Evolutionary conservation across 768 basidiomycete species (phyloP), one percentile per base, ranked within the genome.

Genomic region (Gymnopilus junonius): DNA sequence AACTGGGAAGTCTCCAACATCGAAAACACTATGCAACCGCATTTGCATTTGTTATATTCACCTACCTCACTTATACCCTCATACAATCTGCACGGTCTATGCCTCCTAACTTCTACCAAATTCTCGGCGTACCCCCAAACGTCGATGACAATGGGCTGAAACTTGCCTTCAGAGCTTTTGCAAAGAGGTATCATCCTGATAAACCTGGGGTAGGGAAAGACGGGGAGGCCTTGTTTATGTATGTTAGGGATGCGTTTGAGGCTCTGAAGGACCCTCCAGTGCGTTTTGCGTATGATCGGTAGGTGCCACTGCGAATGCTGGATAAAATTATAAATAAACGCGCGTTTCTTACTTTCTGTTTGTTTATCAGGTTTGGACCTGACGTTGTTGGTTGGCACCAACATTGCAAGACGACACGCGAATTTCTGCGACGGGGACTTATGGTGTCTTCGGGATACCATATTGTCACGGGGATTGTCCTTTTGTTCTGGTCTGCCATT

Each of bases 251-350:
- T 69, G 91, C 87, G 34, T 94, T 87, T 65, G 93, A 95, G 65
- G 87, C 90, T 1, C 74, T 95, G 27, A 92, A 89, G 72, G 82
- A 93, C 66, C 93, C 94, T 3, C 80, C 84, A 8, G 87, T 87
- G 46, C 76, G 93, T 53, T 95, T 94, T 78, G 94, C 93, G 0
- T 95, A 95, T 72, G 94, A 95, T 70, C 83, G 93, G 90, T 92
- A 67, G 56, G 84, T 72, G 11, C 8, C 10, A 40, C 17, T n/a
- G 27, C 5, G 40, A 42, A 32, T 58, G 39, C 61, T 46, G 63
- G 35, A 4, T 23, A 42, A 34, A 32, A 57, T 55, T n/a, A n/a
- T n/a, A n/a, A n/a, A n/a, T n/a, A n/a, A n/a, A n/a, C n/a, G 54
- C 43, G 14, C 45, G n/a, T 55, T 35, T 46, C 20, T 35, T 50